These are phyloP conservation scores for Colletotrichum sojae DNA, from an alignment of 2,329 filamentous ascomycete species.

Conservation along the genomic window DNA sequence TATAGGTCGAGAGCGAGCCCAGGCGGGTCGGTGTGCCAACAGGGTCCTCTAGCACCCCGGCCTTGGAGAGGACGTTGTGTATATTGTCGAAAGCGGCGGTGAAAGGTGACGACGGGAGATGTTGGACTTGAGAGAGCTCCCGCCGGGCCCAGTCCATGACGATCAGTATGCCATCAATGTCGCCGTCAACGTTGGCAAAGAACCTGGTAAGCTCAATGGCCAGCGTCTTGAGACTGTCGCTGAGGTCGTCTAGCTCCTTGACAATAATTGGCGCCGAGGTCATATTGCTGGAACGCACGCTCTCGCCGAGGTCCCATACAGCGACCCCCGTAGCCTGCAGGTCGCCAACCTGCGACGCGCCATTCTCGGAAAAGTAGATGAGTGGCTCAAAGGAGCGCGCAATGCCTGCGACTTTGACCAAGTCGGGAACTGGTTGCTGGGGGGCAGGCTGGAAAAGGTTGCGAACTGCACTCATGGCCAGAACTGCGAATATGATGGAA, in stretches of 20 bases:
- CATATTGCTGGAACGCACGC: conserved; percentile 90
- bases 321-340: conserved; percentile 93
- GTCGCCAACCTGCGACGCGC: conserved; percentile 86
- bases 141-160: conserved; percentile 97
- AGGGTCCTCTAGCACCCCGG: conserved; percentile 71
- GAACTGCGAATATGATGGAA: conserved; percentile 71
- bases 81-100: conserved; percentile 85
- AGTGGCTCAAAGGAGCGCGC: conserved; percentile 94
- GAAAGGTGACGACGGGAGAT: conserved; percentile 73
- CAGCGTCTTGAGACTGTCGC: conserved; percentile 86
- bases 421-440: conserved; percentile 80
- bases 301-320: conserved; percentile 95
- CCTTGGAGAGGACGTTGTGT: conserved; percentile 79
- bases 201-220: conserved; percentile 91
- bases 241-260: conserved; percentile 85
- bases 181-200: conserved; percentile 93
- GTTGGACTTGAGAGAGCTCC: conserved; percentile 80
- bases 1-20: conserved; percentile 76
- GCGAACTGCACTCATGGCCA: conserved; percentile 76
- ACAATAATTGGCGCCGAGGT: conserved; percentile 90
- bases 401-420: conserved; percentile 91
- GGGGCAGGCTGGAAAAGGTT: conserved; percentile 78
- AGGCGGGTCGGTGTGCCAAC: conserved; percentile 74
- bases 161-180: conserved; percentile 92
- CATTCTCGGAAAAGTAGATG: conserved; percentile 94